Evolutionary conservation across 2,329 filamentous ascomycete species (phyloP).

Genomic region (Pochonia chlamydosporia): DNA sequence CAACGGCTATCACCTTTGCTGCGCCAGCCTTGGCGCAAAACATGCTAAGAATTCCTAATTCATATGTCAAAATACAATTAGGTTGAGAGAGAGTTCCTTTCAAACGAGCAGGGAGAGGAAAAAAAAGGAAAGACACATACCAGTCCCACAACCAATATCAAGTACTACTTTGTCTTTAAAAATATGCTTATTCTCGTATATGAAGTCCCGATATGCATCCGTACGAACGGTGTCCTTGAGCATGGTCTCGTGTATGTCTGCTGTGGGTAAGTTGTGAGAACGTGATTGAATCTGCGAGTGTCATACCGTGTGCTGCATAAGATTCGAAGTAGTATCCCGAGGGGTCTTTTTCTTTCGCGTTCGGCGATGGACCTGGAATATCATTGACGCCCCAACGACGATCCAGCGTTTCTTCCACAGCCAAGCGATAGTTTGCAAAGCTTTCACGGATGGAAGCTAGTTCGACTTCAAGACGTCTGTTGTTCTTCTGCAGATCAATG

Average conservation of each 20-base stretch:
- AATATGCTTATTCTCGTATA: conserved; percentile 83
- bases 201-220: conserved; percentile 89
- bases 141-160: conserved; percentile 81
- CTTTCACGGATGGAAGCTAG: conserved; percentile 53
- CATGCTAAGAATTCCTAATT: conserved; percentile 76
- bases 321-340: conserved; percentile 53
- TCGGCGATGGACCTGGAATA: not conserved
- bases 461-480: conserved; percentile 54
- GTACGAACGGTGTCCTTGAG: conserved; percentile 85
- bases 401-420: conserved; percentile 62
- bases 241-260: conserved; percentile 93
- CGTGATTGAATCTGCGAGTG: not conserved
- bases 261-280: not conserved
- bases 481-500: conserved; percentile 40
- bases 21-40: conserved; percentile 91
- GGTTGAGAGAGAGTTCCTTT: no score
- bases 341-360: conserved; percentile 20
- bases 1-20: conserved; percentile 79
- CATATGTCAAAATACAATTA: conserved; percentile 10
- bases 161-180: conserved; percentile 84
- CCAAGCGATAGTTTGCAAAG: conserved; percentile 59
- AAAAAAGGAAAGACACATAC: conserved; percentile 24
- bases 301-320: conserved; percentile 53
- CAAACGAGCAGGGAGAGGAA: no score
- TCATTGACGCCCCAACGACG: conserved; percentile 56